phyloP scores from a whole-genome alignment of 306 rosid genomes.

The Fagus sylvatica region DNA sequence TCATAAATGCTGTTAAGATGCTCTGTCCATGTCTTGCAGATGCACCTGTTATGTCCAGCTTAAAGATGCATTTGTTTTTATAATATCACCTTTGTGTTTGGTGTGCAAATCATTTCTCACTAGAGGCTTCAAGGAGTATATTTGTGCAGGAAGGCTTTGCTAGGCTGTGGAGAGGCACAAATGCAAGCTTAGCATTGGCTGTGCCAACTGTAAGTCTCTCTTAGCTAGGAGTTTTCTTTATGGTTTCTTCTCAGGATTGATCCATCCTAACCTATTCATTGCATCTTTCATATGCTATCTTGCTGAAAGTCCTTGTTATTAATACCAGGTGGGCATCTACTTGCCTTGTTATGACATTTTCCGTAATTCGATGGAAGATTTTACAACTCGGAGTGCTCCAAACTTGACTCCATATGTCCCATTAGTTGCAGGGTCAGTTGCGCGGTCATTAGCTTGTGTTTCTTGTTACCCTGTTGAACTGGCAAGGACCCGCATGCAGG shows the following conservation, averaged over 20 bases:
- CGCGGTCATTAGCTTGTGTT: conserved; percentile 89
- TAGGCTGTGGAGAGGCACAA: conserved; percentile 93
- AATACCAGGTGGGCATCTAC: conserved; percentile 85
- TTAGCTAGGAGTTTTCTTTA: conserved; percentile 11
- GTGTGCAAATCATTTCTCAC: conserved; percentile 22
- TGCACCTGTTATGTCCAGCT: not conserved
- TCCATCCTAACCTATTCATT: conserved; percentile 1
- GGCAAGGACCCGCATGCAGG: conserved; percentile 99
- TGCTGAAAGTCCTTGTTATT: conserved; percentile 31
- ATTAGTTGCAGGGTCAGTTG: conserved; percentile 83
- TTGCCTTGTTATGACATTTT: conserved; percentile 94
- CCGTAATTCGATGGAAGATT: conserved; percentile 74
- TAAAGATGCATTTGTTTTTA: not conserved
- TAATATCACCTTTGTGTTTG: not conserved
- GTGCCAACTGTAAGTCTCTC: conserved; percentile 79
- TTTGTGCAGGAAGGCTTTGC: conserved; percentile 89
- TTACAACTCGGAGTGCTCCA: conserved; percentile 60
- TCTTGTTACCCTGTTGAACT: conserved; percentile 89
- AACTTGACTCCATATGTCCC: conserved; percentile 82
- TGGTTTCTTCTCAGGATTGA: conserved; percentile 10
- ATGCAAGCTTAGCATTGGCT: conserved; percentile 90
- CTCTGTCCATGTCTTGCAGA: conserved; percentile 5
- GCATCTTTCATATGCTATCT: conserved; percentile 18
- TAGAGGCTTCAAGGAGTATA: conserved; percentile 42
- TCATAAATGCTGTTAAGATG: not conserved